These are phyloP conservation scores for Xanthoconium separans DNA, from an alignment of 1,284 basidiomycete genomes.

Conservation along the genomic window DNA sequence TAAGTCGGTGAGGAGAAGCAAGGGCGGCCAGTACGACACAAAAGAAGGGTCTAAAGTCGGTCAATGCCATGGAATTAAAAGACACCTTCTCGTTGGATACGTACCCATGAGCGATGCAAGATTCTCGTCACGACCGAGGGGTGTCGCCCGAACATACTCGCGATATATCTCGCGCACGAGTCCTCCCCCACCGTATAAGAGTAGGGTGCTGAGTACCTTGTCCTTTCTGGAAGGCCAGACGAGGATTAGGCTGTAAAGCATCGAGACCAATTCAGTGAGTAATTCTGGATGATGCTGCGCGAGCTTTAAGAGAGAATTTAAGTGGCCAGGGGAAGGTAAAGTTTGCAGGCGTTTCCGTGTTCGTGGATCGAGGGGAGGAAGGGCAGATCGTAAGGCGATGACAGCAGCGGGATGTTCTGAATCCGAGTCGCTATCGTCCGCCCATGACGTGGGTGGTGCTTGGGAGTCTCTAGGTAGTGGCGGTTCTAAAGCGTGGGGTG, in stretches of 20 bases:
- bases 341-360: constrained; percentile 56
- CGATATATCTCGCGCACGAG: constrained; percentile 77
- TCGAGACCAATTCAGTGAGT: constrained; percentile 44
- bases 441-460: constrained; percentile 19
- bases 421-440: constrained; percentile 36
- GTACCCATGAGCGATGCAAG: constrained; percentile 42
- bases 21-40: constrained; percentile 55
- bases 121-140: constrained; percentile 52
- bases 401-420: constrained; percentile 34
- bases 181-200: constrained; percentile 53
- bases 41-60: constrained; percentile 42
- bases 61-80: constrained; percentile 2
- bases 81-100: constrained; percentile 8
- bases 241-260: constrained; percentile 53
- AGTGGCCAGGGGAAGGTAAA: constrained; percentile 48
- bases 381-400: constrained; percentile 32
- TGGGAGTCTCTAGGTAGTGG: constrained; percentile 29
- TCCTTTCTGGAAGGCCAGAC: constrained; percentile 63
- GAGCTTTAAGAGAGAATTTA: constrained; percentile 48
- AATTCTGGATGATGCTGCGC: constrained; percentile 37
- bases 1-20: constrained; percentile 82
- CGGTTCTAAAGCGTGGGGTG: constrained; percentile 51
- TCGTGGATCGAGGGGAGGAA: constrained; percentile 50
- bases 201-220: constrained; percentile 47
- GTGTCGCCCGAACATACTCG: constrained; percentile 59